Evolutionary conservation across 2,329 filamentous ascomycete species (phyloP).

Genomic region (Talaromyces sp.): DNA sequence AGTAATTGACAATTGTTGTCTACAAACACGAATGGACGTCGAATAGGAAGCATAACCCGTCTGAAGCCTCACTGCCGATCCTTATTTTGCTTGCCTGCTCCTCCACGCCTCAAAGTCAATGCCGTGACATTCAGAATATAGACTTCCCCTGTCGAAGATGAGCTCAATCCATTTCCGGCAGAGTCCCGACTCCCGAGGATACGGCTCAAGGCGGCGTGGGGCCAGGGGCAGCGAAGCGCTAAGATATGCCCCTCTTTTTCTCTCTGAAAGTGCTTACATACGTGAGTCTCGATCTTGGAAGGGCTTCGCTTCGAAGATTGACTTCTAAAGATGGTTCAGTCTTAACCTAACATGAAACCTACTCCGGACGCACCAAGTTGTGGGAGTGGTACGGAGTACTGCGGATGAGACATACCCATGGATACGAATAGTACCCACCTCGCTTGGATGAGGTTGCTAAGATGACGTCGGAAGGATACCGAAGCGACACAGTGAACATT

Average conservation of each 20-base stretch:
- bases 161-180: background rate
- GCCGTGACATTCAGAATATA: too few species aligned
- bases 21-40: background rate
- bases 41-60: background rate
- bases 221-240: background rate
- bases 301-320: background rate
- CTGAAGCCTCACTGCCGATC: background rate
- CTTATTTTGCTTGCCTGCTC: background rate
- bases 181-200: slow-evolving; percentile 3
- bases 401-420: background rate
- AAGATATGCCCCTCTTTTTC: slow-evolving; percentile 3
- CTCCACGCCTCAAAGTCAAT: background rate
- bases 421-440: background rate
- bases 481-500: background rate
- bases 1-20: background rate
- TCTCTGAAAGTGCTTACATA: background rate
- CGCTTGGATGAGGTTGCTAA: too few species aligned
- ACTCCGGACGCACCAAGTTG: background rate
- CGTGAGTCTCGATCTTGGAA: background rate
- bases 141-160: background rate
- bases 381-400: background rate
- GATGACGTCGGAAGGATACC: background rate
- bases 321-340: background rate
- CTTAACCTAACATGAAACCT: background rate
- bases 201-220: background rate